These are phyloP conservation scores for Ophiostoma sp. DNA, from an alignment of 2,329 filamentous ascomycete species.

Conservation along the genomic window DNA sequence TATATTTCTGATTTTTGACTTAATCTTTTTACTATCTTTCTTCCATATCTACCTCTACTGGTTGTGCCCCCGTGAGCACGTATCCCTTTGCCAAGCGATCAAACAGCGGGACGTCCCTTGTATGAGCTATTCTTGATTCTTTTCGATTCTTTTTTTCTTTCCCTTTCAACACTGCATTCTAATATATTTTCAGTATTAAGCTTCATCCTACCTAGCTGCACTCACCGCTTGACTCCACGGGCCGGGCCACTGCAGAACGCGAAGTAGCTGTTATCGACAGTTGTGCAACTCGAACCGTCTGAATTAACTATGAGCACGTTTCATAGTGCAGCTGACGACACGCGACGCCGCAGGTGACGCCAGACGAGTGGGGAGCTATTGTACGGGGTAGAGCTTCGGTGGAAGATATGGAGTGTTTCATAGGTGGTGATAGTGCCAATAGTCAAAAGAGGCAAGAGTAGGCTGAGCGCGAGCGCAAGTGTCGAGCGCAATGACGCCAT, in stretches of 20 bases:
- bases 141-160: background rate
- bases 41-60: background rate
- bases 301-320: constrained; percentile 8
- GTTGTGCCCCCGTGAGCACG: background rate
- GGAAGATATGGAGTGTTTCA: background rate
- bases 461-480: background rate
- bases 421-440: background rate
- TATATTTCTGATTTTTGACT: background rate
- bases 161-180: too few relatives aligned
- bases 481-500: constrained; percentile 8
- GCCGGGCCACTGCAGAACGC: background rate
- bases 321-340: constrained; percentile 1
- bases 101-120: constrained; percentile 3
- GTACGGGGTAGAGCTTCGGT: background rate
- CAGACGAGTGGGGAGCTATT: constrained; percentile 2
- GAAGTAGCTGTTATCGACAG: background rate
- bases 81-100: constrained; percentile 13
- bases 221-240: background rate
- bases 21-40: background rate
- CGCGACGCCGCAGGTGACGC: background rate
- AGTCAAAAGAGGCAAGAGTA: background rate
- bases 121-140: background rate
- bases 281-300: background rate
- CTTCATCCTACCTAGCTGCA: background rate
- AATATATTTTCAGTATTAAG: background rate